Percentiles rank a stretch among this genome's conserved stretches.
Conservation (phyloP, 345 rosid genomes). For the Salix arbutifolia region DNA sequence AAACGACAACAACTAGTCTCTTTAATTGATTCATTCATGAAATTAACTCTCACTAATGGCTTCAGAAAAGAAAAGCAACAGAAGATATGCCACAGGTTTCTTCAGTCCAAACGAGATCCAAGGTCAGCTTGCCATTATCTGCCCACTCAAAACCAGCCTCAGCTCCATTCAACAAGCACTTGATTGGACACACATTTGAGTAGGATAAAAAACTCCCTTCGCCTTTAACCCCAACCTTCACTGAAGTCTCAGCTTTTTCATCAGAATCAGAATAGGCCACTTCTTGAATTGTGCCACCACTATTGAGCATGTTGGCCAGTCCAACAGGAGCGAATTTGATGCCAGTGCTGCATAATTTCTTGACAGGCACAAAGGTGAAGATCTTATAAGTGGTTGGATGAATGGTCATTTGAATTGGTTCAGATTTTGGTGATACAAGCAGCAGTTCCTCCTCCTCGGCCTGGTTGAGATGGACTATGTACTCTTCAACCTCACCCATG, state of each 20-base stretch:
- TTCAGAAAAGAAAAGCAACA: constrained; percentile 38
- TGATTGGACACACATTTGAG: constrained; percentile 43
- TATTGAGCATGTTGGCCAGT: constrained; percentile 62
- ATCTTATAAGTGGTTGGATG: constrained; percentile 69
- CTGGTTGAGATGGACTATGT: constrained; percentile 49
- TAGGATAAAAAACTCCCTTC: constrained; percentile 62
- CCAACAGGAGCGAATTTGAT: constrained; percentile 68
- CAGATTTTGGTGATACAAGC: constrained; percentile 29
- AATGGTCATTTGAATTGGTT: constrained; percentile 41
- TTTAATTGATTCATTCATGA: too few relatives aligned
- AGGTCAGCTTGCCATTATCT: constrained; percentile 43
- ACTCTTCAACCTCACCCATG: constrained; percentile 43
- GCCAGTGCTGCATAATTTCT: constrained; percentile 26
- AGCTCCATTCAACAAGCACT: constrained; percentile 44
- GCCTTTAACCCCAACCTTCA: constrained; percentile 51
- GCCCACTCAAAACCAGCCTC: constrained; percentile 44
- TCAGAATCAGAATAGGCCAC: constrained; percentile 29
- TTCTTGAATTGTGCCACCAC: constrained; percentile 62
- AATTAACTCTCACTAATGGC: not conserved
- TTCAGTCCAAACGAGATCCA: constrained; percentile 60
- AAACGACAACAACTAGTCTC: too few relatives aligned
- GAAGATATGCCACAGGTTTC: constrained; percentile 50
- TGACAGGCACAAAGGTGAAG: constrained; percentile 65
- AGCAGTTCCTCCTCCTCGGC: constrained; percentile 34
- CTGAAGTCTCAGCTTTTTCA: constrained; percentile 14